These are phyloP conservation scores for Ramularia collo-cygni DNA, from an alignment of 2,329 filamentous ascomycete species.

Conservation along the genomic window DNA sequence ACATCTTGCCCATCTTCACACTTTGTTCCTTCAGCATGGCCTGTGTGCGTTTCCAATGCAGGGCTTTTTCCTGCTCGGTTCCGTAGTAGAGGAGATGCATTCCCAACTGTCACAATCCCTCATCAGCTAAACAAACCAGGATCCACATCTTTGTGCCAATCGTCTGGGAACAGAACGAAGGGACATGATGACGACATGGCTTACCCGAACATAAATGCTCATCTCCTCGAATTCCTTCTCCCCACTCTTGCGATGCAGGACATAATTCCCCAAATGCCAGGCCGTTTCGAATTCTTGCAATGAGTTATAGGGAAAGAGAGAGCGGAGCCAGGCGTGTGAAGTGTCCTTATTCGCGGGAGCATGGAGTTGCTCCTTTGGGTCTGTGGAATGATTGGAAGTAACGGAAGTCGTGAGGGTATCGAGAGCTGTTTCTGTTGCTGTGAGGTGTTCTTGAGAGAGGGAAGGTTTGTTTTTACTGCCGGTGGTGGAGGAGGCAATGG, in stretches of 20 bases:
- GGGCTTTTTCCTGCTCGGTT: conserved; percentile 31
- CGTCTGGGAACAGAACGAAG: no score
- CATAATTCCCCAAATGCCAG: conserved; percentile 40
- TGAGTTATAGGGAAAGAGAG: conserved; percentile 20
- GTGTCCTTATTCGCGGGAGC: conserved; percentile 18
- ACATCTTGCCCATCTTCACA: conserved; percentile 36
- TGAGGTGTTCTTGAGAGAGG: conserved; percentile 18
- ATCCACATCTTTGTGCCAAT: no score
- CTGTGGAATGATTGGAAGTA: no score
- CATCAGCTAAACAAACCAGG: background rate
- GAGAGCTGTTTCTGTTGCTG: conserved; percentile 20
- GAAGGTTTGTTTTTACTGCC: no score
- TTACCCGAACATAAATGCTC: conserved; percentile 35
- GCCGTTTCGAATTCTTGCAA: conserved; percentile 31
- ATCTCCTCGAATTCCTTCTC: conserved; percentile 37
- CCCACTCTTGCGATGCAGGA: conserved; percentile 36
- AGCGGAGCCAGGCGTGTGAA: conserved; percentile 18
- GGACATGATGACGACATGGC: no score
- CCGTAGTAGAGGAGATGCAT: conserved; percentile 42
- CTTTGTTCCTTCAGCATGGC: conserved; percentile 32
- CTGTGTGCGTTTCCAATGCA: conserved; percentile 32
- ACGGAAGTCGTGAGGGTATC: conserved; percentile 20
- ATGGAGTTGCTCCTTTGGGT: conserved; percentile 16
- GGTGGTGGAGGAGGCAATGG: no score
- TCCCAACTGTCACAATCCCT: conserved; percentile 23